Evolutionary conservation across 2,329 filamentous ascomycete genomes (phyloP).

Genomic region (Calonectria hawksworthii): DNA sequence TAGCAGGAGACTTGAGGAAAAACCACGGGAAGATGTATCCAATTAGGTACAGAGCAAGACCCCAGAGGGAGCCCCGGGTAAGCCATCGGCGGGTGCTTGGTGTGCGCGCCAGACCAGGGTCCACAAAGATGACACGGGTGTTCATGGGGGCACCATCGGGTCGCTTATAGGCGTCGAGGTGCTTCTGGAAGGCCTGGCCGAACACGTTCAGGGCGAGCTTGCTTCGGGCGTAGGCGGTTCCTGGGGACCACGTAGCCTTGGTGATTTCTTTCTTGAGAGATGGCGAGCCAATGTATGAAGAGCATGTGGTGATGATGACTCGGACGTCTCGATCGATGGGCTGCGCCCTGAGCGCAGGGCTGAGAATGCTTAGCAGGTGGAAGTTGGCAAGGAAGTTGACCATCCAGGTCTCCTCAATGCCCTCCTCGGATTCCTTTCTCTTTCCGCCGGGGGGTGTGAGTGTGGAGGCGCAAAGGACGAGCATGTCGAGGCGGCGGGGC

Average conservation of each 20-base stretch:
- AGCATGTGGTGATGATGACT: constrained; percentile 88
- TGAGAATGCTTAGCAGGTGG: constrained; percentile 91
- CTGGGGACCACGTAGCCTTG: constrained; percentile 67
- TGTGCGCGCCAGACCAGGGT: constrained; percentile 88
- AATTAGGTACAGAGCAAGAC: constrained; percentile 81
- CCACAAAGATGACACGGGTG: constrained; percentile 85
- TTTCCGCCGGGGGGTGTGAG: constrained; percentile 77
- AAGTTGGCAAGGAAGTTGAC: constrained; percentile 97
- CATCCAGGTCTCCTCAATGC: constrained; percentile 91
- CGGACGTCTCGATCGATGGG: constrained; percentile 94
- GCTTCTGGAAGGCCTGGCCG: constrained; percentile 91
- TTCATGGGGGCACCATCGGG: constrained; percentile 88
- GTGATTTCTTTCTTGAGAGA: constrained; percentile 69
- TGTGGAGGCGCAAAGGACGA: constrained; percentile 88
- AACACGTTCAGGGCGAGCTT: constrained; percentile 91
- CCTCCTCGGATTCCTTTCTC: constrained; percentile 77
- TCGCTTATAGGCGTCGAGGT: constrained; percentile 85
- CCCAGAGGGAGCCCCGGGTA: constrained; percentile 85
- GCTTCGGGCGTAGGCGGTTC: constrained; percentile 73
- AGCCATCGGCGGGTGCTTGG: constrained; percentile 91
- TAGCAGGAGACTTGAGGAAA: constrained; percentile 84
- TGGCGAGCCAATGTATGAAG: constrained; percentile 86
- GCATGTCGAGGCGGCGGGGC: constrained; percentile 88
- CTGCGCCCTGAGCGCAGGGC: constrained; percentile 89
- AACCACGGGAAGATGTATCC: constrained; percentile 89